Conservation (phyloP, 805 yeast genomes). For the Ogataea henricii region DNA sequence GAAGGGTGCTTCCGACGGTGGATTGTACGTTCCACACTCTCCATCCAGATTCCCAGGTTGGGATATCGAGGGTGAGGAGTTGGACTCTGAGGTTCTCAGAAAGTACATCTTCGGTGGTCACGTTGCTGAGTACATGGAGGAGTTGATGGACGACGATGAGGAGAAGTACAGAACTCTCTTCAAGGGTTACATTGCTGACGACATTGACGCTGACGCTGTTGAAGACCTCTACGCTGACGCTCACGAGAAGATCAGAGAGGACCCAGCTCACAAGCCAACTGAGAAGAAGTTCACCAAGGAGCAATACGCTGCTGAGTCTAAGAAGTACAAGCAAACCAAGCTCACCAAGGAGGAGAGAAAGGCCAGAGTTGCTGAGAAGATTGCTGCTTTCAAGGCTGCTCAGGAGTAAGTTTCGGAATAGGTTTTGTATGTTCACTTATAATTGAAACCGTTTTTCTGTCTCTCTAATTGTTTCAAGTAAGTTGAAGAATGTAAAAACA, state of each 20-base stretch:
- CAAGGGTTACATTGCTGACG: conserved; percentile 96
- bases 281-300: conserved; percentile 94
- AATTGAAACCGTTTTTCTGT: background rate
- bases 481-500: too few relatives aligned
- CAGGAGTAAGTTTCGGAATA: conserved; percentile 34
- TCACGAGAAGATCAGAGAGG: conserved; percentile 93
- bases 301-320: conserved; percentile 95
- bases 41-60: conserved; percentile 99
- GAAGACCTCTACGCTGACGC: conserved; percentile 96
- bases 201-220: conserved; percentile 92
- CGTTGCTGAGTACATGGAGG: conserved; percentile 99
- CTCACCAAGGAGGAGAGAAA: conserved; percentile 90
- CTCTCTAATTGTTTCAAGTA: background rate
- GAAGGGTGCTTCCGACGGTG: conserved; percentile 99
- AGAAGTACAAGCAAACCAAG: conserved; percentile 86
- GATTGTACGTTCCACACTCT: conserved; percentile 98
- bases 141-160: conserved; percentile 99
- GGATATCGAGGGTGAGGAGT: conserved; percentile 98
- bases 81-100: conserved; percentile 96
- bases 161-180: conserved; percentile 96
- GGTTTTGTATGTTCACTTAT: background rate
- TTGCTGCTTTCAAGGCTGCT: conserved; percentile 80
- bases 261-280: conserved; percentile 89
- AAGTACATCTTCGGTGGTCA: conserved; percentile 99
- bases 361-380: conserved; percentile 88